Evolutionary conservation across 164 flowering plant species (phyloP).

Genomic region (Akebia trifoliata): DNA sequence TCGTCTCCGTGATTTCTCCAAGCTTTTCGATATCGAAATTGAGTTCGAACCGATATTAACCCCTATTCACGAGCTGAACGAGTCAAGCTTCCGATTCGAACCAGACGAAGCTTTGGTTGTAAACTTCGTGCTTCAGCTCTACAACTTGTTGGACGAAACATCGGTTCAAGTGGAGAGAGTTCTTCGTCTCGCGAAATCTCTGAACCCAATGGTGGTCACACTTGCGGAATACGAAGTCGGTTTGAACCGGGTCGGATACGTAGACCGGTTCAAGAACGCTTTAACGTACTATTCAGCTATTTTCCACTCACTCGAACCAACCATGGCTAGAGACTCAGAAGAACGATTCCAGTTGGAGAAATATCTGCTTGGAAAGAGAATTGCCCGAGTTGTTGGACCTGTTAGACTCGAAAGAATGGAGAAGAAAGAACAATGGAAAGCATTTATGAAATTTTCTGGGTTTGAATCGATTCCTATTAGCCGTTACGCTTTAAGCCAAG

Average conservation of each 20-base stretch:
- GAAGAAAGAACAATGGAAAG: slow-evolving; percentile 56
- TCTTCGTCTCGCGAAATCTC: slow-evolving; percentile 55
- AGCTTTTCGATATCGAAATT: slow-evolving; percentile 57
- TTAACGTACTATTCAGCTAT: slow-evolving; percentile 60
- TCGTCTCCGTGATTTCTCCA: slow-evolving; percentile 70
- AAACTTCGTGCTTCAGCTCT: slow-evolving; percentile 86
- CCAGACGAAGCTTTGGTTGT: slow-evolving; percentile 65
- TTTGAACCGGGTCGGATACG: slow-evolving; percentile 52
- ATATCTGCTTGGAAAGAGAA: slow-evolving; percentile 50
- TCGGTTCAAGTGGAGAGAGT: slow-evolving; percentile 39
- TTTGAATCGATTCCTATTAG: slow-evolving; percentile 53
- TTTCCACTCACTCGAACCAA: slow-evolving; percentile 84
- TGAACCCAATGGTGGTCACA: slow-evolving; percentile 66
- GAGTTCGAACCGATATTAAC: slow-evolving; percentile 68
- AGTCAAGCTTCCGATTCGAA: slow-evolving; percentile 52
- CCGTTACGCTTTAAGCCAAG: slow-evolving; percentile 82
- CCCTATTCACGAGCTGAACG: slow-evolving; percentile 53
- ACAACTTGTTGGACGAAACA: slow-evolving; percentile 61
- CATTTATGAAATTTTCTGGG: slow-evolving; percentile 62
- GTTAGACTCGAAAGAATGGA: slow-evolving; percentile 55
- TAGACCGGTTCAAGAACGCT: slow-evolving; percentile 54
- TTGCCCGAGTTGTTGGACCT: slow-evolving; percentile 45
- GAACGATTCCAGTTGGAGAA: slow-evolving; percentile 59
- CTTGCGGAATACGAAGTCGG: slow-evolving; percentile 80
- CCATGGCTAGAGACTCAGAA: slow-evolving; percentile 46